These are phyloP conservation scores for Patellifolia procumbens DNA, from an alignment of 179 eudicot genomes.

Conservation along the genomic window DNA sequence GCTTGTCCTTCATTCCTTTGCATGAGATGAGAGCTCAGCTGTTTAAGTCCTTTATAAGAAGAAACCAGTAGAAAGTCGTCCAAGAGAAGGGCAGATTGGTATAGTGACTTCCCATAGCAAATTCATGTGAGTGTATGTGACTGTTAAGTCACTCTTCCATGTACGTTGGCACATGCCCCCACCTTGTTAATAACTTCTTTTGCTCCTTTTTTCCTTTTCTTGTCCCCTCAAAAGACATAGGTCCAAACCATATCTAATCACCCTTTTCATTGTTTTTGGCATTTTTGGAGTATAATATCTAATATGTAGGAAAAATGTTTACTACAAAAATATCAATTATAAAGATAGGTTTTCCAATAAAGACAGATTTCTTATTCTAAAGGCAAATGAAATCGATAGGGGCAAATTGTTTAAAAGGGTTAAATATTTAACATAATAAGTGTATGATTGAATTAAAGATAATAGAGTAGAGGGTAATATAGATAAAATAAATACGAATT, in stretches of 20 bases:
- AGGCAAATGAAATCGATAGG: too few relatives aligned
- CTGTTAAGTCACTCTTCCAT: constrained; percentile 3
- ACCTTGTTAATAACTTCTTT: background rate
- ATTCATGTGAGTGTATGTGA: background rate
- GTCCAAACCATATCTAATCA: background rate
- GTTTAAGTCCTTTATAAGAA: background rate
- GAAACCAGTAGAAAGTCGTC: background rate
- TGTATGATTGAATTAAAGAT: too few relatives aligned
- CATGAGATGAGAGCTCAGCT: too few relatives aligned
- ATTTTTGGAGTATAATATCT: background rate
- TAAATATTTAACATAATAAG: too few relatives aligned
- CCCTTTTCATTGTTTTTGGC: background rate
- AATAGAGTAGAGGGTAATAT: too few relatives aligned
- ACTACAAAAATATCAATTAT: too few relatives aligned
- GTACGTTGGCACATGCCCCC: background rate
- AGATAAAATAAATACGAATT: too few relatives aligned
- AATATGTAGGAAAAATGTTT: too few relatives aligned
- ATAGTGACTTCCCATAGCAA: background rate
- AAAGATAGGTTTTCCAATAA: too few relatives aligned
- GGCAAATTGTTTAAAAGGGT: too few relatives aligned
- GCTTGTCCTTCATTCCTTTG: too few relatives aligned
- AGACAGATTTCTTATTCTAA: too few relatives aligned
- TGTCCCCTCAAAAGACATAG: background rate
- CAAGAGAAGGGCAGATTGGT: background rate
- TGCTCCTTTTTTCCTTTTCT: background rate